Evolutionary conservation across 2,329 filamentous ascomycete genomes (phyloP).

Genomic region (Arachnopeziza araneosa): DNA sequence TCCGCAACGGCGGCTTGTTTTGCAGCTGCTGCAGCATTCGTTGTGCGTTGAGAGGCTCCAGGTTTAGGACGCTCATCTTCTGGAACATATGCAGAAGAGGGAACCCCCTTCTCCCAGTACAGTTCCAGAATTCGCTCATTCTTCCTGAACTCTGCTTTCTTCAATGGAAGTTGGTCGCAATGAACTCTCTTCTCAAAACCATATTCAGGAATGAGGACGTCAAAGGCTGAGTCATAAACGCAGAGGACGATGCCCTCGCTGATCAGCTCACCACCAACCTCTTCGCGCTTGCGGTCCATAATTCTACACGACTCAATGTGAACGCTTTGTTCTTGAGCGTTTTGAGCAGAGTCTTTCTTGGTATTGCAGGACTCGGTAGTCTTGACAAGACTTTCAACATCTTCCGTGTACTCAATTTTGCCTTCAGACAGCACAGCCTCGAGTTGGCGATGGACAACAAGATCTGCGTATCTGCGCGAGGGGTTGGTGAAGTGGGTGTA

Average conservation of each 20-base stretch:
- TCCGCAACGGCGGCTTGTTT: slow-evolving; percentile 78
- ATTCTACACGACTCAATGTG: slow-evolving; percentile 95
- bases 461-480: slow-evolving; percentile 88
- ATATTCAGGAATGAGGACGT: slow-evolving; percentile 95
- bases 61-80: slow-evolving; percentile 94
- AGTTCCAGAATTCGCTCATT: slow-evolving; percentile 90
- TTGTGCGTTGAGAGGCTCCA: slow-evolving; percentile 64
- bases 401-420: slow-evolving; percentile 79
- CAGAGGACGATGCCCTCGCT: slow-evolving; percentile 94
- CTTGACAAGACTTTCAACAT: slow-evolving; percentile 82
- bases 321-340: slow-evolving; percentile 96
- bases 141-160: slow-evolving; percentile 99
- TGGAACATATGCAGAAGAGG: slow-evolving; percentile 90
- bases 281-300: slow-evolving; percentile 88
- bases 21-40: slow-evolving; percentile 69
- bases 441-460: slow-evolving; percentile 91
- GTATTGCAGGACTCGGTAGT: slow-evolving; percentile 94
- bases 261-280: slow-evolving; percentile 84
- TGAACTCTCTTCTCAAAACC: slow-evolving; percentile 99
- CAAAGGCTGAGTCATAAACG: slow-evolving; percentile 97
- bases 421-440: slow-evolving; percentile 80
- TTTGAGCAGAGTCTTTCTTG: slow-evolving; percentile 97
- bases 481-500: slow-evolving; percentile 98
- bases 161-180: slow-evolving; percentile 92
- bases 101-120: slow-evolving; percentile 99